Conservation (phyloP, 768 basidiomycete genomes). For the Mycena pura region DNA sequence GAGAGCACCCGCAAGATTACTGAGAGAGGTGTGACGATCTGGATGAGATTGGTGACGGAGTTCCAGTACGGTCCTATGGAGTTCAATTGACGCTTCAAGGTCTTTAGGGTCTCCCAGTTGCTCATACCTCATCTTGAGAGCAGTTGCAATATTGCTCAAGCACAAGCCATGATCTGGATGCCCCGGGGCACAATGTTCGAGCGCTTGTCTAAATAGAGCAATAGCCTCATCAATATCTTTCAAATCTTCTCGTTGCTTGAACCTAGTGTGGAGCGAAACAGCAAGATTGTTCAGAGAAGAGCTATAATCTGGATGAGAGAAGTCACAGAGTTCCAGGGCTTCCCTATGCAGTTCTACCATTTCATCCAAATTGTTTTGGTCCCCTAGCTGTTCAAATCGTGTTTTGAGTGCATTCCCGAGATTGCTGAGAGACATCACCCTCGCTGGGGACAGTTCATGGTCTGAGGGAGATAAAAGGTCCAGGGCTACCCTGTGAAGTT, state of each 20-base stretch:
- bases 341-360: not conserved
- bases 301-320: not conserved
- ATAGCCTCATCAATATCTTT: slow-evolving; percentile 6
- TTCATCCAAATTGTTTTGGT: not conserved
- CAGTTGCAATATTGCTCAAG: not conserved
- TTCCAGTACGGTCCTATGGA: too few relatives aligned
- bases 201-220: not conserved
- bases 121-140: not conserved
- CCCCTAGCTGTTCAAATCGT: not conserved
- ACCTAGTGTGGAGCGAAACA: not conserved
- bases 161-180: not conserved
- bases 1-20: too few relatives aligned
- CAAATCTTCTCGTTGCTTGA: not conserved
- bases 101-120: not conserved
- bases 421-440: not conserved
- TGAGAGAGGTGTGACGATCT: too few relatives aligned
- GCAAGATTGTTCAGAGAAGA: not conserved
- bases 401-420: not conserved
- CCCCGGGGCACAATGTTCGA: not conserved
- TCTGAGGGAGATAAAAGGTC: not conserved
- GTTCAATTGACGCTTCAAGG: not conserved
- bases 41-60: too few relatives aligned
- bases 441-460: not conserved
- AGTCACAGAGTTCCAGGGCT: not conserved
- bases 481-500: too few relatives aligned